Conservation (phyloP, 108 stramenopile genomes). For the Schizochytrium sp. region DNA sequence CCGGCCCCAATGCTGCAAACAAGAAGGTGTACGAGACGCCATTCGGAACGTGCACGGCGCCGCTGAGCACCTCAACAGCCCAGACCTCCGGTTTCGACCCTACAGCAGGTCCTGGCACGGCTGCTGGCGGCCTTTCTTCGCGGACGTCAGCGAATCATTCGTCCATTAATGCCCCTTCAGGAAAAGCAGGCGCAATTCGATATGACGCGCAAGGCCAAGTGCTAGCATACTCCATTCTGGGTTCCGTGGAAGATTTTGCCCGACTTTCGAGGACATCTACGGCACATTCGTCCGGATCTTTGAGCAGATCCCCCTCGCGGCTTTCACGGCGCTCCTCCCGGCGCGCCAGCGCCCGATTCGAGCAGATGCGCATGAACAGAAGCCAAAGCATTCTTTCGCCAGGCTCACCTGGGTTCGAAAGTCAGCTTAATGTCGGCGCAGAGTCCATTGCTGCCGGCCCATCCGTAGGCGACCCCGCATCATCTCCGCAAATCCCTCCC, state of each 20-base stretch:
- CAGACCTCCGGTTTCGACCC: neutral
- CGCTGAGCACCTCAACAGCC: neutral
- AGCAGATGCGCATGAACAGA: neutral
- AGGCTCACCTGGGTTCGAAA: neutral
- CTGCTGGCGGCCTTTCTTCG: no score
- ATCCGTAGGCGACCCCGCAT: neutral
- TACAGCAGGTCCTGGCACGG: no score
- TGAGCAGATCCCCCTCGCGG: neutral
- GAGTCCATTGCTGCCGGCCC: neutral
- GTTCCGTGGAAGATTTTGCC: neutral
- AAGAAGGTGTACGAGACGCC: neutral
- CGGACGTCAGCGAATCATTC: no score
- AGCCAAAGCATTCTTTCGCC: neutral
- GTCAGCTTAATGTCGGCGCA: no score
- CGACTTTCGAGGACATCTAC: neutral
- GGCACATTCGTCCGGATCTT: neutral
- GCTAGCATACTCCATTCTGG: neutral
- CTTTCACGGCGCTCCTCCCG: neutral
- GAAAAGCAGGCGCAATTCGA: neutral
- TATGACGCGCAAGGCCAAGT: neutral
- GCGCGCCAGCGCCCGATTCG: neutral
- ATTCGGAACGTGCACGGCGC: neutral
- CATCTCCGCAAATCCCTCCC: neutral
- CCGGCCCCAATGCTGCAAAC: neutral
- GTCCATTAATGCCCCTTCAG: no score